Evolutionary conservation across 345 rosid species (phyloP).

Genomic region (Alliaria petiolata): DNA sequence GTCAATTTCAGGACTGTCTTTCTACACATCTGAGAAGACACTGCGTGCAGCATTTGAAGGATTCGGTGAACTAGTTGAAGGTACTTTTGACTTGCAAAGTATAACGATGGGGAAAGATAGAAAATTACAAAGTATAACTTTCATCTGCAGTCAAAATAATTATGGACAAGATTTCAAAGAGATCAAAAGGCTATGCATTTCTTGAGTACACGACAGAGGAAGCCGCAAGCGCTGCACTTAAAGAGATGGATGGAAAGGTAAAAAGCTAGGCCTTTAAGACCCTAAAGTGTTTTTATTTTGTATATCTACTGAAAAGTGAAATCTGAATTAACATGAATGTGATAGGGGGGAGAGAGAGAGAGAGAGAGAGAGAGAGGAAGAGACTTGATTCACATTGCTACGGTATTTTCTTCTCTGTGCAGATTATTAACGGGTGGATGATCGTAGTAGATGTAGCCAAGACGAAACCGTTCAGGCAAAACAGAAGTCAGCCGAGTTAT

Average conservation of each 20-base stretch:
- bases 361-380: too few relatives aligned
- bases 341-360: too few relatives aligned
- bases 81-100: constrained; percentile 29
- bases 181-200: constrained; percentile 93
- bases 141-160: constrained; percentile 66
- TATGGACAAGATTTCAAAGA: constrained; percentile 96
- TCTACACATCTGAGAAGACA: constrained; percentile 96
- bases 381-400: too few relatives aligned
- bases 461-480: constrained; percentile 45
- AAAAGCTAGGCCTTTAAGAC: too few relatives aligned
- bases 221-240: constrained; percentile 80
- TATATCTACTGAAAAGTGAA: background rate
- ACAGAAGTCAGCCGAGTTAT: constrained; percentile 17
- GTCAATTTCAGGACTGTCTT: constrained; percentile 65
- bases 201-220: constrained; percentile 87
- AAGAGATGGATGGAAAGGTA: constrained; percentile 97
- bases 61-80: constrained; percentile 88
- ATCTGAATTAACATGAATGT: too few relatives aligned
- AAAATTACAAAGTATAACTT: background rate
- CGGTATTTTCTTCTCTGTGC: constrained; percentile 14
- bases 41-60: constrained; percentile 84
- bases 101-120: too few relatives aligned
- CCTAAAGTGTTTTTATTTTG: too few relatives aligned
- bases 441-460: constrained; percentile 93
- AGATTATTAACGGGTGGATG: constrained; percentile 99